phyloP scores from a whole-genome alignment of 306 rosid species.

The Ceratonia siliqua region DNA sequence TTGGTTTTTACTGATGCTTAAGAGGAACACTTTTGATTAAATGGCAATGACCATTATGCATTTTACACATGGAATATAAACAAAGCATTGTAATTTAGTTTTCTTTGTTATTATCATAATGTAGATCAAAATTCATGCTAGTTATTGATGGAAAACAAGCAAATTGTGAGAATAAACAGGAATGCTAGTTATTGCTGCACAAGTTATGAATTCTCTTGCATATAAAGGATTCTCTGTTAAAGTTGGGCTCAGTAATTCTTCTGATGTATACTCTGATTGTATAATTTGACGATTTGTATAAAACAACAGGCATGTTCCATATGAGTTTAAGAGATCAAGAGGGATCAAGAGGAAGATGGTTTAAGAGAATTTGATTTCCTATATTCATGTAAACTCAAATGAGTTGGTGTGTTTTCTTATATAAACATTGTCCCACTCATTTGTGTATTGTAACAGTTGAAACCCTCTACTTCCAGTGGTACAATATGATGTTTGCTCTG shows the following conservation, averaged over 20 bases:
- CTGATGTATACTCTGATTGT: neutral
- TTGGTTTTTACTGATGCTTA: neutral
- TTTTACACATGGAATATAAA: neutral
- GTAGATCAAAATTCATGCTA: neutral
- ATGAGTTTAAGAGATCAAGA: neutral
- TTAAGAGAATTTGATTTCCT: constrained; percentile 6
- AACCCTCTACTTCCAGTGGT: constrained; percentile 1
- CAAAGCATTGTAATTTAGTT: neutral
- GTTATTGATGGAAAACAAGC: neutral
- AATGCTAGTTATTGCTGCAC: neutral
- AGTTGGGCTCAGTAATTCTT: neutral
- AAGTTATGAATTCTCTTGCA: neutral
- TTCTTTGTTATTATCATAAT: neutral
- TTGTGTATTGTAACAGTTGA: constrained; percentile 12
- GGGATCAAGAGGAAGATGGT: neutral
- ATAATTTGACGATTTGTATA: neutral
- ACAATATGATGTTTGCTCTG: neutral
- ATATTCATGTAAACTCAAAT: neutral
- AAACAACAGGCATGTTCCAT: neutral
- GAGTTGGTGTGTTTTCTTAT: neutral
- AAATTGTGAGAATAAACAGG: too few species aligned
- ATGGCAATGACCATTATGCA: neutral
- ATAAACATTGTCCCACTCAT: neutral
- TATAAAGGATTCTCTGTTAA: neutral
- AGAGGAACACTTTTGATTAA: neutral